Base-by-base conservation (phyloP, 1,139 yeast species). In the Diutina catenulata region DNA sequence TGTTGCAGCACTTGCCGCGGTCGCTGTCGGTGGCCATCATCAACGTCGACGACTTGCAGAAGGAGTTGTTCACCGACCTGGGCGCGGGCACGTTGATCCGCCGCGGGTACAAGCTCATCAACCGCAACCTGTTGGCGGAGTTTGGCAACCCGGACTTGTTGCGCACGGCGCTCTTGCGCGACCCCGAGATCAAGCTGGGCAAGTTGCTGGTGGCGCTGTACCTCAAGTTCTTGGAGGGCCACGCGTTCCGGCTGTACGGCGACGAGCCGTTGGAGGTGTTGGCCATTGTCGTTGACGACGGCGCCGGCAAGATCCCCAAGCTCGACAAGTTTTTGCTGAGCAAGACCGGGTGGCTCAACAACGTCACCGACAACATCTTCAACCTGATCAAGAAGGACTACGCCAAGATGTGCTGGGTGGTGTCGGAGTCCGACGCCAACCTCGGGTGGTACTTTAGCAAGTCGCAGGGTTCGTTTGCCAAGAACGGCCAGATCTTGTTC, bases 71-170 rank as follows among this genome's bases (percentile, higher is more conserved):
- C 62, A 91, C 99, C 38, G 98, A 93, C 57, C 82, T 95, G 13
- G 99, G 99, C 59, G 99, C 98, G 36, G 99, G 99, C 54, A 91
- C 99, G 38, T 71, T 91, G 65, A 87, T 91, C 52, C 81, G 98
- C 71, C 78, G 98, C 60, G 99, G 99, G 44, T 86, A 91, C 65
- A 86, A 86, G 62, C 71, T 91, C 48, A 62, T 80, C 42, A 79
- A 80, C 50, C 75, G 84, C 56, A 68, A 71, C 47, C 72, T 80
- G 33, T 65, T 86, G 43, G 63, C 67, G 38, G 91, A 84, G 43
- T 86, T 88, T 55, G 72, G 83, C 29, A 74, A 81, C 50, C 77
- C 80, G 11, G 95, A 84, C 53, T 64, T 76, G 40, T 71, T 88
- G 49, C 74, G 95, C 61, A 59, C 68, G 38, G 93, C 91, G 16